A percentile compares a stretch with the other conserved stretches of the same genome.
Conservation (phyloP, 1,139 yeast genomes). For the Entelexis paramagnoliae region DNA sequence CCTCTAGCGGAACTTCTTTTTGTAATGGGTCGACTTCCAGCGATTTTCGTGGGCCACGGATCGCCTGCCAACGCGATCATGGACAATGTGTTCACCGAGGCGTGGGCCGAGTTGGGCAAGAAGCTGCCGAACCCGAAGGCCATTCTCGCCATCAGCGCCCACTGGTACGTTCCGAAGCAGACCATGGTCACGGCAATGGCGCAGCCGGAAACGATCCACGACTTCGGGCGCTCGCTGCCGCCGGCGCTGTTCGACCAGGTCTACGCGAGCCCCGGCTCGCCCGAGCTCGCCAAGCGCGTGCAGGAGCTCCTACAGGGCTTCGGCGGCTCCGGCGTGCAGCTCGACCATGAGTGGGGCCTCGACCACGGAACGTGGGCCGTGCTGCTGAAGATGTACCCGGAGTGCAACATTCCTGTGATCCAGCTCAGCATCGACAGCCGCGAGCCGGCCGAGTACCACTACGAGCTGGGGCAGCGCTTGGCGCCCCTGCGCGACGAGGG, state of each 20-base stretch:
- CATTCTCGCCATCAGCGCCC: slow-evolving; percentile 23
- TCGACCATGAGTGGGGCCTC: slow-evolving; percentile 22
- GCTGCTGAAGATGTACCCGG: slow-evolving; percentile 23
- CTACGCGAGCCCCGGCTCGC: slow-evolving; percentile 24
- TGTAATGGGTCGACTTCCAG: neutral
- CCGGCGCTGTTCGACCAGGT: slow-evolving; percentile 17
- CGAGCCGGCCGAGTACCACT: slow-evolving; percentile 18
- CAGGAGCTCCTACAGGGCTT: slow-evolving; percentile 11
- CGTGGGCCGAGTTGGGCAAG: slow-evolving; percentile 19
- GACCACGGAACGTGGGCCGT: slow-evolving; percentile 25
- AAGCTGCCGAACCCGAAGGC: slow-evolving; percentile 21
- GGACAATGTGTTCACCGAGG: slow-evolving; percentile 1
- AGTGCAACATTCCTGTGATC: slow-evolving; percentile 23
- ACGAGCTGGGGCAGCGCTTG: slow-evolving; percentile 19
- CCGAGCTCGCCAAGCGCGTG: slow-evolving; percentile 21
- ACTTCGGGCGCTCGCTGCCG: slow-evolving; percentile 21
- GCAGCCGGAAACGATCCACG: slow-evolving; percentile 22
- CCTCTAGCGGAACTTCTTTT: neutral
- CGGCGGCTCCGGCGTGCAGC: slow-evolving; percentile 2
- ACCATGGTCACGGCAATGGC: slow-evolving; percentile 17
- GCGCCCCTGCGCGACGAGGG: slow-evolving; percentile 23
- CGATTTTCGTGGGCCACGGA: slow-evolving; percentile 21
- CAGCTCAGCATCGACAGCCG: slow-evolving; percentile 20
- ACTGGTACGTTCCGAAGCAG: slow-evolving; percentile 19
- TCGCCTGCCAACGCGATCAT: slow-evolving; percentile 14